phyloP scores from a whole-genome alignment of 2,329 filamentous ascomycete species.

The Cercospora zeina region DNA sequence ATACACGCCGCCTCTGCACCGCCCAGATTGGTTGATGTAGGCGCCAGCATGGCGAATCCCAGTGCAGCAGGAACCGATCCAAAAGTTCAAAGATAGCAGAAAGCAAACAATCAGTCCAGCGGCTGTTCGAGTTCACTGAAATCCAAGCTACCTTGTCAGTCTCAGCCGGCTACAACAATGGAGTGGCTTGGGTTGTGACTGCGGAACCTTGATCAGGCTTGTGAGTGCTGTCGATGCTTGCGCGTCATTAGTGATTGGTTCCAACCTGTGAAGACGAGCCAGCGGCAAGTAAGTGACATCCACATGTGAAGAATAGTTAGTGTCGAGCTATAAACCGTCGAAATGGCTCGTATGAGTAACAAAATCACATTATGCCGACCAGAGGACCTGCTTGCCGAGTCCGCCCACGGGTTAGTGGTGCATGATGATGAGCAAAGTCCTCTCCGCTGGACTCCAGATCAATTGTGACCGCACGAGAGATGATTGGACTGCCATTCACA shows the following conservation, averaged over 20 bases:
- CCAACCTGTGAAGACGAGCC: background rate
- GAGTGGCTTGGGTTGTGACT: no score
- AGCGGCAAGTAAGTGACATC: background rate
- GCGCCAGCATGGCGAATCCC: background rate
- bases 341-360: background rate
- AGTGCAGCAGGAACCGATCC: background rate
- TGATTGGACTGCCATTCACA: background rate
- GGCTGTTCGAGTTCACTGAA: no score
- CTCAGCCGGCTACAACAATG: no score
- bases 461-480: background rate
- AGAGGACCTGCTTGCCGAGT: background rate
- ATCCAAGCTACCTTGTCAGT: no score
- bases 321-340: background rate
- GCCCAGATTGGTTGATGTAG: background rate
- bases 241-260: background rate
- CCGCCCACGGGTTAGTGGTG: background rate
- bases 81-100: background rate
- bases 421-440: slow-evolving; percentile 2
- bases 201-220: no score
- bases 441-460: background rate
- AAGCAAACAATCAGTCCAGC: no score
- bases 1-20: background rate
- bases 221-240: no score
- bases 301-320: background rate
- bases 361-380: background rate